These are phyloP conservation scores for Globisporangium orthogonon DNA, from an alignment of 352 stramenopile species.

Conservation along the genomic window DNA sequence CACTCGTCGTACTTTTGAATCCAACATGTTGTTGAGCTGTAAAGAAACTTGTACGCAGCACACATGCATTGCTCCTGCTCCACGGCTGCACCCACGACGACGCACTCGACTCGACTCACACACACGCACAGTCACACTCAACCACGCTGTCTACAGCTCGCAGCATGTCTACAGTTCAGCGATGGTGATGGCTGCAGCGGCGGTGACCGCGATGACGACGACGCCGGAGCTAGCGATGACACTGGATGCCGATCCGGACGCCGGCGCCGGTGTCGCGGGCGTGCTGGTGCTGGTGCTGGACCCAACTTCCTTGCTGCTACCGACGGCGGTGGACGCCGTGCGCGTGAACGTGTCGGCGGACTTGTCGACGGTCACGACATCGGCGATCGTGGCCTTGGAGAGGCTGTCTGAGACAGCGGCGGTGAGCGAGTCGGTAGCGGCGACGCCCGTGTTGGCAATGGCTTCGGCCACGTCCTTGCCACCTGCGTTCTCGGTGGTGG, in stretches of 20 bases:
- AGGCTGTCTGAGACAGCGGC: constrained; percentile 16
- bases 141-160: too few relatives aligned
- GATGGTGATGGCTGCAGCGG: background rate
- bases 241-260: background rate
- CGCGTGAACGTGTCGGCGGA: constrained; percentile 3
- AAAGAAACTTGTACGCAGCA: too few relatives aligned
- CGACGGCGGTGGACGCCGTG: background rate
- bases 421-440: constrained; percentile 5
- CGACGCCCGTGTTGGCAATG: constrained; percentile 3
- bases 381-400: constrained; percentile 12
- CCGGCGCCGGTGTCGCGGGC: background rate
- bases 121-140: background rate
- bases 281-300: background rate
- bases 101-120: background rate
- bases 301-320: background rate
- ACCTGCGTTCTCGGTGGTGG: constrained; percentile 1
- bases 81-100: background rate
- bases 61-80: background rate
- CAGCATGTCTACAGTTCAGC: background rate
- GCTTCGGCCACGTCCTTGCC: constrained; percentile 2
- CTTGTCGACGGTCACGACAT: constrained; percentile 11
- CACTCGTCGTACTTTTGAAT: background rate
- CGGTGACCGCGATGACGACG: background rate
- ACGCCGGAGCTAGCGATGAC: background rate
- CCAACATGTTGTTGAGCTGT: background rate